phyloP scores from a whole-genome alignment of 257 asterid genomes.

The Thymus quinquecostatus region DNA sequence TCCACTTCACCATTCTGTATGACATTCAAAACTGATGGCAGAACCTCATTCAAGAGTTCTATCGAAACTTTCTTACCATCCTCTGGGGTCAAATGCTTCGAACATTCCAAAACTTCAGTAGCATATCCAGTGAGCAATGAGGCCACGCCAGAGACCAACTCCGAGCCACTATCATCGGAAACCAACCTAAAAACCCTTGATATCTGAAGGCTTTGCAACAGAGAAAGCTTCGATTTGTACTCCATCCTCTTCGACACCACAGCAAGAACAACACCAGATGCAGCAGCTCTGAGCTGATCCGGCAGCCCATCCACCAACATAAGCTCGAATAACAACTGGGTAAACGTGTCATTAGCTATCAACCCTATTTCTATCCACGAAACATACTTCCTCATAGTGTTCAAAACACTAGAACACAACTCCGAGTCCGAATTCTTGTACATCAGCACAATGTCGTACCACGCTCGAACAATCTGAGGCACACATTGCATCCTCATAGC shows the following conservation, averaged over 20 bases:
- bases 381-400: conserved; percentile 71
- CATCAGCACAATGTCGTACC: conserved; percentile 69
- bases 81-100: conserved; percentile 59
- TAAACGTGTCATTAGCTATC: conserved; percentile 73
- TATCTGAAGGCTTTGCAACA: conserved; percentile 74
- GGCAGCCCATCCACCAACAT: conserved; percentile 64
- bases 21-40: conserved; percentile 82
- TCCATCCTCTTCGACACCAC: conserved; percentile 93
- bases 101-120: conserved; percentile 79
- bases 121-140: conserved; percentile 88
- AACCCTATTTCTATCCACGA: conserved; percentile 95
- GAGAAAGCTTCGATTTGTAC: conserved; percentile 65
- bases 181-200: conserved; percentile 77
- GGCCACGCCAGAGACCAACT: conserved; percentile 67
- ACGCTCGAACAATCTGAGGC: conserved; percentile 75
- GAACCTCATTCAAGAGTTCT: conserved; percentile 82
- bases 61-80: conserved; percentile 62
- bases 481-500: conserved; percentile 94
- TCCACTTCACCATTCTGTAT: conserved; percentile 74
- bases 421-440: conserved; percentile 73
- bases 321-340: conserved; percentile 69
- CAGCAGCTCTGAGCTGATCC: conserved; percentile 75
- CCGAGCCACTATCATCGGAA: conserved; percentile 58
- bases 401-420: conserved; percentile 72
- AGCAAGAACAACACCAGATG: conserved; percentile 73